Evolutionary conservation across 2,329 filamentous ascomycete species (phyloP), one percentile per base, ranked within the genome.

Genomic region (Fusarium agapanthi): DNA sequence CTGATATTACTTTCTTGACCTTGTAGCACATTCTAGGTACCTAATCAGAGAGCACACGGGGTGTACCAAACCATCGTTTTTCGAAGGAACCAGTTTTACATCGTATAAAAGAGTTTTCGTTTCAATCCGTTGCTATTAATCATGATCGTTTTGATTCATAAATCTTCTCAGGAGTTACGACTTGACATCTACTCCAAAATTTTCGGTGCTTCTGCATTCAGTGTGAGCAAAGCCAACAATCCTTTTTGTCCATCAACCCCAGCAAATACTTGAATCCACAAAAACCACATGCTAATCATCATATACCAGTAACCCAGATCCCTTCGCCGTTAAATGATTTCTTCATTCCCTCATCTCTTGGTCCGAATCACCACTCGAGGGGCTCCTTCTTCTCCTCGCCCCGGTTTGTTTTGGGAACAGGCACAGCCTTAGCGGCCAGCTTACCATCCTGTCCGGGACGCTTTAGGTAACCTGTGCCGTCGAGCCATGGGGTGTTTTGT

Each of bases 321-420:
- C 61, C 61, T 77, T 75, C 74, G 75, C 75, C 72, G 40, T 76
- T 66, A 77, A 76, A 32, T 67, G 54, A 67, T 67, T 73, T 48
- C 37, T 45, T 48, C 35, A 48, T 22, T 43, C 59, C 45, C 60
- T 69, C 56, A 40, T 51, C 56, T 32, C 37, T 34, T 32, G 41
- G 18, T 53, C 41, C 20, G 15, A 26, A 67, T 83, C 87, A 97
- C 95, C 95, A 98, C 79, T 97, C 95, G 75, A 97, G 85, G 51
- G 95, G 95, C 84, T 97, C 95, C 74, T 87, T 91, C 81, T 95
- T 90, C 77, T 91, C 90, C 82, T 97, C 92, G 2, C 95, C 95
- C 22, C 94, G 86, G 84, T 97, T 98, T 70, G 95, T 97, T 85
- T 91, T 95, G 43, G 95, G 94, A 44, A 97, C 91, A 10, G 93